These are phyloP conservation scores for Citrus australasica DNA, from an alignment of 345 rosid species.

Conservation along the genomic window DNA sequence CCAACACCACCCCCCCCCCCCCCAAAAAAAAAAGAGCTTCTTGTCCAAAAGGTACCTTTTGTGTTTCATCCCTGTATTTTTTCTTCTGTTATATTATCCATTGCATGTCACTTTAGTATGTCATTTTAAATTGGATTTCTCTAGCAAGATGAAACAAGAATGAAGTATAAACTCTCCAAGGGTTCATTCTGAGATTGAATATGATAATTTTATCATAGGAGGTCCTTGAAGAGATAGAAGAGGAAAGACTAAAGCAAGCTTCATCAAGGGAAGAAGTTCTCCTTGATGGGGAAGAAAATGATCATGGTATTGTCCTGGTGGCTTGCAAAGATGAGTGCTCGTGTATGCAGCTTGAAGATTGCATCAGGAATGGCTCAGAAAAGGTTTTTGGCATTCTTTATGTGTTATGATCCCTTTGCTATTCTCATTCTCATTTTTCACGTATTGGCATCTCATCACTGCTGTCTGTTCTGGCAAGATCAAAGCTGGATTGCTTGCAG, in stretches of 20 bases:
- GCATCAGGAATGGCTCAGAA: slow-evolving; percentile 55
- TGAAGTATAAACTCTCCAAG: background rate
- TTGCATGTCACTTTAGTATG: background rate
- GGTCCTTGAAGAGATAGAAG: slow-evolving; percentile 80
- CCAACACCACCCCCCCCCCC: no score
- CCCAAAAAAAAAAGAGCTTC: background rate
- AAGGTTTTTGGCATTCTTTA: slow-evolving; percentile 41
- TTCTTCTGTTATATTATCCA: background rate
- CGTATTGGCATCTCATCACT: background rate
- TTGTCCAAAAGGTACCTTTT: background rate
- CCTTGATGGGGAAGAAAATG: slow-evolving; percentile 39
- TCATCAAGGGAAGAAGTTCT: slow-evolving; percentile 31
- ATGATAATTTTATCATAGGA: slow-evolving; percentile 45
- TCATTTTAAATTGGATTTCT: background rate
- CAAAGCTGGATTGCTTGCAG: background rate
- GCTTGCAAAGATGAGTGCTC: slow-evolving; percentile 94
- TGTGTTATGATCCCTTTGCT: background rate
- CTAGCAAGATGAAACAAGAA: background rate
- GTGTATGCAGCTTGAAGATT: slow-evolving; percentile 97
- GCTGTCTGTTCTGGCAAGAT: background rate
- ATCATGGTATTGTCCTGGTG: slow-evolving; percentile 69
- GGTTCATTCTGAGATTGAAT: slow-evolving; percentile 3
- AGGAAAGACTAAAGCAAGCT: slow-evolving; percentile 59
- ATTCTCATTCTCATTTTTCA: background rate
- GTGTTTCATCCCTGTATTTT: background rate